Conservation (phyloP, 306 rosid species). For the Betula pendula region DNA sequence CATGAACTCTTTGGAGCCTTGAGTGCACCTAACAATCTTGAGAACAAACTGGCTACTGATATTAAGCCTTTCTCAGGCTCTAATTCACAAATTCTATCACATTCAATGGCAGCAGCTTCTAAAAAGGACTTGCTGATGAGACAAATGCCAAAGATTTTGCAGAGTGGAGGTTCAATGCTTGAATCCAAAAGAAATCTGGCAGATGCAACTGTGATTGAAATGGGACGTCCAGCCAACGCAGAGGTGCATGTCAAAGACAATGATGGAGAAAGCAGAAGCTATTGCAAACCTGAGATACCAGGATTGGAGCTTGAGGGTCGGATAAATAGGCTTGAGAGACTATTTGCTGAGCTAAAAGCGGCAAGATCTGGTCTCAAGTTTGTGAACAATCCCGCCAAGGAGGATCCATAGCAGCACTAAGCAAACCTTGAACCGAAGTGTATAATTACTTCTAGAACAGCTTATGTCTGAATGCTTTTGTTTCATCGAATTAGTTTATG, state of each 20-base stretch:
- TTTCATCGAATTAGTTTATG: no score
- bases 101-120: not conserved
- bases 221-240: not conserved
- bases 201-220: not conserved
- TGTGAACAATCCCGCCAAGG: not conserved
- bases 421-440: not conserved
- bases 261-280: not conserved
- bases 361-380: slow-evolving; percentile 2
- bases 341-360: slow-evolving; percentile 21
- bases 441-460: no score
- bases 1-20: not conserved
- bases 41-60: not conserved
- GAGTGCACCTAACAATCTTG: not conserved
- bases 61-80: not conserved
- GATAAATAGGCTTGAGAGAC: slow-evolving; percentile 29
- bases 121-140: no score
- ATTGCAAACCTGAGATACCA: not conserved
- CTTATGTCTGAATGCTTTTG: no score
- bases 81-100: not conserved
- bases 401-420: not conserved
- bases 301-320: slow-evolving; percentile 22
- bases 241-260: not conserved
- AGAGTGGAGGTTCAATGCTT: not conserved
- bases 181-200: not conserved
- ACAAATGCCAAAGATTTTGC: not conserved